phyloP scores from a whole-genome alignment of 2,329 filamentous ascomycete genomes.

The Monilinia fructicola region DNA sequence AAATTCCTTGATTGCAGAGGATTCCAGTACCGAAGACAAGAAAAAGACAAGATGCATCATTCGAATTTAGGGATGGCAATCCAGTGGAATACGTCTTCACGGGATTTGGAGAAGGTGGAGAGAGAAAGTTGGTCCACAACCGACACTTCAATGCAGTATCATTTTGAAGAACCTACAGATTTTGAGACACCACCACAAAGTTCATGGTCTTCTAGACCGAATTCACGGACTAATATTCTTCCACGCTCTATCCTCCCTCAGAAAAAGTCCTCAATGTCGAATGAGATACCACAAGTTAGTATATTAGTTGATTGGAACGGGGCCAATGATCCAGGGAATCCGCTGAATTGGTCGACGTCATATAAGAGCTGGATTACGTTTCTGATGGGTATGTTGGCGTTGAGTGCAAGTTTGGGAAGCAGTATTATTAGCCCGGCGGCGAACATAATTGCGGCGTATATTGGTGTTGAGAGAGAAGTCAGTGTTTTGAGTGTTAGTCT shows the following conservation, averaged over 20 bases:
- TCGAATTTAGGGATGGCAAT: conserved; percentile 9
- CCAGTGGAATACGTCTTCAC: not conserved
- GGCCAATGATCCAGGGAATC: conserved; percentile 45
- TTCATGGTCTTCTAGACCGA: not conserved
- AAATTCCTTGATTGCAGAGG: too few relatives aligned
- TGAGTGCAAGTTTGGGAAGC: conserved; percentile 51
- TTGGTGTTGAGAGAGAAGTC: conserved; percentile 46
- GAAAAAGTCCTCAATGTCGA: not conserved
- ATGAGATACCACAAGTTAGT: conserved; percentile 56
- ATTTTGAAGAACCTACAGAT: conserved; percentile 10
- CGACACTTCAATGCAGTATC: conserved; percentile 1
- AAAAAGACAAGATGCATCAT: conserved; percentile 11
- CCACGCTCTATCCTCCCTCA: not conserved
- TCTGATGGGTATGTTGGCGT: conserved; percentile 50
- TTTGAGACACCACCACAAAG: conserved; percentile 13
- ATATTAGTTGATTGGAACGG: conserved; percentile 67
- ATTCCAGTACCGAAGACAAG: not conserved
- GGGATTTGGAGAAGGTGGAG: conserved; percentile 15
- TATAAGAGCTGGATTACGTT: conserved; percentile 52
- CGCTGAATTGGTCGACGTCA: conserved; percentile 46
- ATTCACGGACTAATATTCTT: not conserved
- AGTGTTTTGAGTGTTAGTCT: conserved; percentile 49
- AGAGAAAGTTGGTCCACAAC: not conserved
- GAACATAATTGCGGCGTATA: conserved; percentile 44
- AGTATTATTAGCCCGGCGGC: conserved; percentile 52